These are phyloP conservation scores for Pichia sp. DNA, from an alignment of 1,139 yeast genomes.

Conservation along the genomic window DNA sequence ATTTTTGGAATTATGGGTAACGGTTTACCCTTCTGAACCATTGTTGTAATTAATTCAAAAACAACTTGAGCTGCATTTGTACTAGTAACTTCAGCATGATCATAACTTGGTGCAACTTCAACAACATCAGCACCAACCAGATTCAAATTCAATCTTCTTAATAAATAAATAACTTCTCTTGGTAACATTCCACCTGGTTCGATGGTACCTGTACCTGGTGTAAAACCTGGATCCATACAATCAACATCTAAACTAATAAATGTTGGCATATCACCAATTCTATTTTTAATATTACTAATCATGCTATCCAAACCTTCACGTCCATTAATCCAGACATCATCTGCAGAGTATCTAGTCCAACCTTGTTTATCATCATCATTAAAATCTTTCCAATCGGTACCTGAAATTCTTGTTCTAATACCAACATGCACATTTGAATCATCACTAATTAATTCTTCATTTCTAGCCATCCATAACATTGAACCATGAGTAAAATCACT, in stretches of 20 bases:
- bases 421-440: conserved; percentile 64
- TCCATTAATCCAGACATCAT: conserved; percentile 63
- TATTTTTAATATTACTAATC: conserved; percentile 41
- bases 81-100: conserved; percentile 65
- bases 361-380: conserved; percentile 59
- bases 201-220: conserved; percentile 80
- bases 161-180: conserved; percentile 60
- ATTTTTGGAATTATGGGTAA: conserved; percentile 10
- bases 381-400: conserved; percentile 49
- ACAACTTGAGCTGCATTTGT: conserved; percentile 75
- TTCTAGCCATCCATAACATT: conserved; percentile 70
- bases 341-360: conserved; percentile 58
- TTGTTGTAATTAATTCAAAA: conserved; percentile 60
- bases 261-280: conserved; percentile 52
- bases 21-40: conserved; percentile 54
- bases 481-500: conserved; percentile 70
- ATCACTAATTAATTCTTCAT: conserved; percentile 56
- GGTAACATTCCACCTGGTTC: conserved; percentile 80
- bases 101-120: conserved; percentile 72
- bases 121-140: conserved; percentile 75
- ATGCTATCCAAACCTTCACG: conserved; percentile 52
- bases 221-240: conserved; percentile 74
- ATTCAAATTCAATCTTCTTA: conserved; percentile 55
- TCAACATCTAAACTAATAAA: conserved; percentile 72
- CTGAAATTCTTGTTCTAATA: conserved; percentile 60